A percentile compares a stretch with the other conserved stretches of the same genome.
These are phyloP conservation scores for Ascocoryne sarcoides DNA, from an alignment of 2,329 filamentous ascomycete species.

Conservation along the genomic window DNA sequence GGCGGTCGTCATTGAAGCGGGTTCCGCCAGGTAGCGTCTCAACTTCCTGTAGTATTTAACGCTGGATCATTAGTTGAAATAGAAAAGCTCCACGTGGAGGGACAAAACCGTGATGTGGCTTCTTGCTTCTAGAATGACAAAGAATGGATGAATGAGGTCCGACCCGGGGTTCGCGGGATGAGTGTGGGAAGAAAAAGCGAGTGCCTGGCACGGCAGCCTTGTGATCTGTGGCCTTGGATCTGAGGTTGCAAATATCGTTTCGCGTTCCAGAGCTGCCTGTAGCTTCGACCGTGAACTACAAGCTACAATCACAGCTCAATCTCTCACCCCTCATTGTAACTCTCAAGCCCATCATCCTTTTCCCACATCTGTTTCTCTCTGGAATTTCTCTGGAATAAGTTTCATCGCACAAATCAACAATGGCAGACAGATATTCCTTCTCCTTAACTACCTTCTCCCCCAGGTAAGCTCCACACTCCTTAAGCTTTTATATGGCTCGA, in stretches of 20 bases:
- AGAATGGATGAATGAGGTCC: constrained; percentile 4
- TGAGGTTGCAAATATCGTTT: constrained; percentile 4
- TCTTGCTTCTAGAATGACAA: constrained; percentile 4
- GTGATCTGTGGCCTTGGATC: constrained; percentile 1
- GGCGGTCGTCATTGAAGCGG: constrained; percentile 14
- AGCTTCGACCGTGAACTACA: constrained; percentile 13
- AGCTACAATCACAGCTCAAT: constrained; percentile 16
- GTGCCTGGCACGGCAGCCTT: background rate
- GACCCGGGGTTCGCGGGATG: no score
- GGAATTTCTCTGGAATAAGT: constrained; percentile 1
- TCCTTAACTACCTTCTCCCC: constrained; percentile 99
- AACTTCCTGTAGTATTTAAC: constrained; percentile 13
- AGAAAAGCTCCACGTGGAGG: constrained; percentile 6
- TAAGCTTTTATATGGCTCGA: background rate
- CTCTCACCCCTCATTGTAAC: constrained; percentile 8
- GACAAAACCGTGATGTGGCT: background rate
- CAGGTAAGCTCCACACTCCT: constrained; percentile 55
- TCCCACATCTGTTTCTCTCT: background rate
- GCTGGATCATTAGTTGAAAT: constrained; percentile 13
- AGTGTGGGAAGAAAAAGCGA: background rate
- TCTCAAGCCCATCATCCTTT: constrained; percentile 4
- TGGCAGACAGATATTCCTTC: constrained; percentile 99
- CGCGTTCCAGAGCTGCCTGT: constrained; percentile 23
- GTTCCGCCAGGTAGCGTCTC: constrained; percentile 4
- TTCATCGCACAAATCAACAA: constrained; percentile 35